Base-by-base conservation (phyloP, 2,329 filamentous ascomycete species). In the Pyrenochaeta sp. region DNA sequence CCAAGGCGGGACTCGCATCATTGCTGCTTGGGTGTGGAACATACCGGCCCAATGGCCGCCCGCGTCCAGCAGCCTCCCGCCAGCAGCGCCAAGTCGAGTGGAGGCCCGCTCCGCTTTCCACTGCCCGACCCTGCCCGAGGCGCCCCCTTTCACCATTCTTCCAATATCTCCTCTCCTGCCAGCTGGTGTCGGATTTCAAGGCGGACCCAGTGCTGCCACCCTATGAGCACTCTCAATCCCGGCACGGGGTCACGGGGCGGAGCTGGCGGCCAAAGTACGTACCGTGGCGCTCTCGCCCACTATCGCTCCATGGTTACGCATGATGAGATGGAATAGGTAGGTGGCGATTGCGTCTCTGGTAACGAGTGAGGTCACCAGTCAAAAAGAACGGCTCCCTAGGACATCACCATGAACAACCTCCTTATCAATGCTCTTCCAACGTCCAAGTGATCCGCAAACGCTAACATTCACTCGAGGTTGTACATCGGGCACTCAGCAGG, bases 1-100 rank as follows among this genome's bases (percentile, higher is more conserved):
- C 58, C 53, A 60, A 60, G 56, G 52, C 56, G 56, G 56, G 53
- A 56, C 51, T 47, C 43, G 44, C 45, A 55, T 56, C 48, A 54
- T 51, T 21, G 34, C 29, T 44, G 41, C 53, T 60, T 61, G 53
- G 58, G 47, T 29, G 54, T 54, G 48, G 46, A 43, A 52, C 52
- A 32, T 45, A 48, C 56, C 48, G 55, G 41, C 48, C 55, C 51
- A 53, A 55, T 61, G 28, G 45, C 36, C 34, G 11, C 37, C 34
- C 35, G n/a, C 37, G 40, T 44, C 26, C 24, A 44, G 19, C 40
- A 23, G 37, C 48, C 31, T 54, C 51, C 53, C 58, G 58, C 58
- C 43, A 42, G 41, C 38, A 34, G 30, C 39, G 59, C 59, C 55
- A 59, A 61, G 57, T 27, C n/a, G n/a, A n/a, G 24, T 27, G 20